Conservation (phyloP, 805 yeast genomes). For the Tetrapisispora namnaoensis region DNA sequence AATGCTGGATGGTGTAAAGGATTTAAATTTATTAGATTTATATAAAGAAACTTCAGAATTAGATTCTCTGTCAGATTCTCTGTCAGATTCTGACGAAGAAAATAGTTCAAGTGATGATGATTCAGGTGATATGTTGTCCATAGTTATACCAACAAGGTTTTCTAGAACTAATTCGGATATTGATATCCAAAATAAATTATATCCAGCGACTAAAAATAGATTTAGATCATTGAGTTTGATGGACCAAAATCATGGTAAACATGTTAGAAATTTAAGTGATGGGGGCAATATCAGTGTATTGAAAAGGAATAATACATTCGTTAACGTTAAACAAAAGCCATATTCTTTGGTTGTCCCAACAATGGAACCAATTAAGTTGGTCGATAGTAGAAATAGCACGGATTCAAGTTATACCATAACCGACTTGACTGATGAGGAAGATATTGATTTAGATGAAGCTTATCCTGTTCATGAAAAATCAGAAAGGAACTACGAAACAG, state of each 20-base stretch:
- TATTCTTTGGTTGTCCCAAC: neutral
- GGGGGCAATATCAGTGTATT: neutral
- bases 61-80: slow-evolving; percentile 7
- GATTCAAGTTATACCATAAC: neutral
- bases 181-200: neutral
- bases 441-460: slow-evolving; percentile 1
- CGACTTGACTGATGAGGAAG: slow-evolving; percentile 1
- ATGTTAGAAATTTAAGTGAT: slow-evolving; percentile 7
- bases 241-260: slow-evolving; percentile 12
- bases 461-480: neutral
- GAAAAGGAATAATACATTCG: neutral
- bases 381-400: neutral
- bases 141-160: slow-evolving; percentile 29
- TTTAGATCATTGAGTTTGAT: slow-evolving; percentile 28
- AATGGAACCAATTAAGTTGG: neutral
- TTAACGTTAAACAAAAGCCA: neutral
- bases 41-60: slow-evolving; percentile 10
- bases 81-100: slow-evolving; percentile 16
- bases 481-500: neutral
- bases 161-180: slow-evolving; percentile 21
- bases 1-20: slow-evolving; percentile 4
- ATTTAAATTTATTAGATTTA: slow-evolving; percentile 4
- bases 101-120: slow-evolving; percentile 24
- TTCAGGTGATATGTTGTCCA: slow-evolving; percentile 28
- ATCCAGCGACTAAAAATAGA: slow-evolving; percentile 11